Evolutionary conservation across 371 early-diverging fungal genomes (phyloP).

Genomic region (Mitosporidium daphniae): DNA sequence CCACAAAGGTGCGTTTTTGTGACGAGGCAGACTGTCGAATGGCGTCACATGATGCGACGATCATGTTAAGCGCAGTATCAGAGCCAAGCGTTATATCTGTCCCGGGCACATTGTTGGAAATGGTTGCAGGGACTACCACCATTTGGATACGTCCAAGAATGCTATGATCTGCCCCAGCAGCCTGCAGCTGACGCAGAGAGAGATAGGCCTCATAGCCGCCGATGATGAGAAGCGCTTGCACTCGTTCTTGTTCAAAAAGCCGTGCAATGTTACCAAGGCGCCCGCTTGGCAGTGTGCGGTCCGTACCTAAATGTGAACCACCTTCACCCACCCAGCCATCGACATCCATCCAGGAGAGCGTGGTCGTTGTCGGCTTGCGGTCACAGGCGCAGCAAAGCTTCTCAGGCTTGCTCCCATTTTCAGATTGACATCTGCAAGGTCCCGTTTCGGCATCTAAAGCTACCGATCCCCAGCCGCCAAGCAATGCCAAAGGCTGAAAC

Average conservation of each 20-base stretch:
- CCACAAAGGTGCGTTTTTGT: constrained; percentile 65
- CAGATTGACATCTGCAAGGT: too few species aligned
- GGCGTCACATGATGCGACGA: constrained; percentile 59
- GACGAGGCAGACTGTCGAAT: constrained; percentile 58
- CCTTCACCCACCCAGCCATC: constrained; percentile 56
- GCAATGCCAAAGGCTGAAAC: constrained; percentile 35
- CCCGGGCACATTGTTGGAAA: constrained; percentile 89
- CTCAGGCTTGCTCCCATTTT: too few species aligned
- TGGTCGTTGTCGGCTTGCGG: too few species aligned
- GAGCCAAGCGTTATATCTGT: constrained; percentile 78
- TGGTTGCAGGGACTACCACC: constrained; percentile 68
- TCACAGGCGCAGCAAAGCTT: too few species aligned
- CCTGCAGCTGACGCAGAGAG: constrained; percentile 25
- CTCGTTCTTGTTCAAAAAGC: constrained; percentile 44
- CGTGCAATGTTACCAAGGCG: constrained; percentile 46
- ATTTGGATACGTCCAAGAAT: constrained; percentile 25
- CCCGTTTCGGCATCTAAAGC: constrained; percentile 26
- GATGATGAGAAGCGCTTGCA: constrained; percentile 50
- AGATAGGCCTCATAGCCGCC: constrained; percentile 72
- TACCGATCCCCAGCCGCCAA: constrained; percentile 71
- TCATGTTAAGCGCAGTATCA: constrained; percentile 84
- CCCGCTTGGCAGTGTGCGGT: constrained; percentile 31
- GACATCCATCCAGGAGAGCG: constrained; percentile 44
- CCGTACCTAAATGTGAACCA: constrained; percentile 75
- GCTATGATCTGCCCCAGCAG: constrained; percentile 16